Evolutionary conservation across 2,329 filamentous ascomycete genomes (phyloP).

Genomic region (Stagonosporopsis chrysanthemi): DNA sequence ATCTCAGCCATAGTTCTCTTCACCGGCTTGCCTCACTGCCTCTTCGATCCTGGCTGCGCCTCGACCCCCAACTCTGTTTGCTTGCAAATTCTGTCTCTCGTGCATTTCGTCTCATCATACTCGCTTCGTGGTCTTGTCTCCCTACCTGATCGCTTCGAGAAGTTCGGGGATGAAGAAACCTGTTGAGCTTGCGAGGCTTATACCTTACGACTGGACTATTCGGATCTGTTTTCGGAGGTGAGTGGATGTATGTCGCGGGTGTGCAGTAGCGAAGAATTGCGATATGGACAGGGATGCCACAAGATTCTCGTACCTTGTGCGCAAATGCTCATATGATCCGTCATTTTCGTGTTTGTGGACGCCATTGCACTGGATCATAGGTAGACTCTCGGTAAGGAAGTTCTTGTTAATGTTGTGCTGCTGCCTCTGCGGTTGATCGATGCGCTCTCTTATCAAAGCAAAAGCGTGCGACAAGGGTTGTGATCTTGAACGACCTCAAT

Average conservation of each 20-base stretch:
- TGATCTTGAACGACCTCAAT: neutral
- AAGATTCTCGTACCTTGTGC: conserved; percentile 9
- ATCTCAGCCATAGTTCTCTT: conserved; percentile 1
- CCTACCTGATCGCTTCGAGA: conserved; percentile 11
- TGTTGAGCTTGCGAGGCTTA: conserved; percentile 16
- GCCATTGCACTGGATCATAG: conserved; percentile 2
- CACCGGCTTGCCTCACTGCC: conserved; percentile 5
- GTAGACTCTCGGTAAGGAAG: neutral
- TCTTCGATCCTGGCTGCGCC: conserved; percentile 7
- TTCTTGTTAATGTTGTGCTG: neutral
- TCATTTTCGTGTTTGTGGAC: conserved; percentile 18
- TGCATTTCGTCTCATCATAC: conserved; percentile 7
- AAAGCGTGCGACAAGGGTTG: neutral
- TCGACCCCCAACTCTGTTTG: conserved; percentile 12
- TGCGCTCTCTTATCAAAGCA: neutral
- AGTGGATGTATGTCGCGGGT: neutral
- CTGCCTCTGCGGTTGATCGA: neutral
- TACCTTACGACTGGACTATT: conserved; percentile 18
- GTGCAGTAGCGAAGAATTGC: neutral
- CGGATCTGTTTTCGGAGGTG: conserved; percentile 1
- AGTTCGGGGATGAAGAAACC: conserved; percentile 13
- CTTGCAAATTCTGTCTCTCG: conserved; percentile 15
- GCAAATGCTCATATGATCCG: conserved; percentile 19
- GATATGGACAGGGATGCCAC: neutral
- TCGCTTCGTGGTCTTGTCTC: conserved; percentile 11